Conservation (phyloP, 2,329 filamentous ascomycete species). For the Stromatinia cepivora region DNA sequence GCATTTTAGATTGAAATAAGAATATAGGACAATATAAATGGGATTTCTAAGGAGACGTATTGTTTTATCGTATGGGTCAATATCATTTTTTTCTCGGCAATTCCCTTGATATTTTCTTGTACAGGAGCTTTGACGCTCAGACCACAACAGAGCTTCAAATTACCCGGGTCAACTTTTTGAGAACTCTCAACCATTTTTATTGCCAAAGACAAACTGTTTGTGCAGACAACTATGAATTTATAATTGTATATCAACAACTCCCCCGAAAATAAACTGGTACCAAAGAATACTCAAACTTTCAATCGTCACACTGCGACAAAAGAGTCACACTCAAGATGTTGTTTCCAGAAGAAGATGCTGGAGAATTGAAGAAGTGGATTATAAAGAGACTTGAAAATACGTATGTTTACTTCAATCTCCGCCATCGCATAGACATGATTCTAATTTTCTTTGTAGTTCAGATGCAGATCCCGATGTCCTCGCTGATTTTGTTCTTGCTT, state of each 20-base stretch:
- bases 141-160: slow-evolving; percentile 13
- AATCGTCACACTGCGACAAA: not conserved
- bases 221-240: slow-evolving; percentile 9
- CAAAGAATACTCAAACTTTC: not conserved
- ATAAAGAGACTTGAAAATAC: slow-evolving; percentile 75
- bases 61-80: not conserved
- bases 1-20: not conserved
- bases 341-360: slow-evolving; percentile 61
- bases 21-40: not conserved
- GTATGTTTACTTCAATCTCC: slow-evolving; percentile 48
- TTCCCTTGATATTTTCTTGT: not conserved
- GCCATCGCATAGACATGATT: slow-evolving; percentile 6
- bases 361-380: slow-evolving; percentile 72
- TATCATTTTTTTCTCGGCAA: not conserved
- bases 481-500: slow-evolving; percentile 79
- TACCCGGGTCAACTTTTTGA: slow-evolving; percentile 2
- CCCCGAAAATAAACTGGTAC: not conserved
- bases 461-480: slow-evolving; percentile 81
- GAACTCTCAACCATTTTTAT: slow-evolving; percentile 7
- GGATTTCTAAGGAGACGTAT: not conserved
- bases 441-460: slow-evolving; percentile 51
- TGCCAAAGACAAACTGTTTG: not conserved
- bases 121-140: not conserved
- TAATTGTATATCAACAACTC: not conserved
- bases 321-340: slow-evolving; percentile 50